Evolutionary conservation across 164 flowering plant genomes (phyloP).

Genomic region (Annona squamosa): DNA sequence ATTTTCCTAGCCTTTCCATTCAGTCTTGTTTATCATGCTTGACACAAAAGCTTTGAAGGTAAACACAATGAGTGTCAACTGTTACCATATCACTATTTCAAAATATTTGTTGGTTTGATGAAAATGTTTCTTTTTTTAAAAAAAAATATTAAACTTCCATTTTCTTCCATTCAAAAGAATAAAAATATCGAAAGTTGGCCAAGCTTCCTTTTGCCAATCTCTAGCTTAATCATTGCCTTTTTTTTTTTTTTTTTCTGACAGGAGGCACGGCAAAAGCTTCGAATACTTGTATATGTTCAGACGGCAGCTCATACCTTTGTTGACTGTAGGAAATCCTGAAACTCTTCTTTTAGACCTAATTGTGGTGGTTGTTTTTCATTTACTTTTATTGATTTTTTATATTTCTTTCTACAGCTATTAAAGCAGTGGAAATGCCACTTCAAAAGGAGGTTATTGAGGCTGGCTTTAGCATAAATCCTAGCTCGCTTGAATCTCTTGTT

Average conservation of each 20-base stretch:
- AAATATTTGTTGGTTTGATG: no score
- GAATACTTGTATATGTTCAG: constrained; percentile 32
- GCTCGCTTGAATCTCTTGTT: constrained; percentile 38
- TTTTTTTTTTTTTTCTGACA: constrained; percentile 14
- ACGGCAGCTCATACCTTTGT: constrained; percentile 44
- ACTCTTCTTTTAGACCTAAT: neutral
- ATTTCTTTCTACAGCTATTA: constrained; percentile 19
- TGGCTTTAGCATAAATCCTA: constrained; percentile 33
- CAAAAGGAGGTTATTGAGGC: constrained; percentile 27
- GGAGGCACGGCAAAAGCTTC: constrained; percentile 26
- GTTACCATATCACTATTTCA: no score
- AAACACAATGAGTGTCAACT: no score
- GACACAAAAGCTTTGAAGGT: no score
- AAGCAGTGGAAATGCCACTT: constrained; percentile 16
- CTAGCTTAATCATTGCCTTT: neutral
- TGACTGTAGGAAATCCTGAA: constrained; percentile 26
- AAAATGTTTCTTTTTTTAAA: neutral
- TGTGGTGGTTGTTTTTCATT: neutral
- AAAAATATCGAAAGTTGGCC: neutral
- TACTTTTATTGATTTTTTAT: neutral
- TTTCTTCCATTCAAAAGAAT: neutral
- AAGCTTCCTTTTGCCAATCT: no score
- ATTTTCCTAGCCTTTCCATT: no score
- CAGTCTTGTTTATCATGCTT: no score
- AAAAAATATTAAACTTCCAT: neutral